Base-by-base conservation (phyloP, 2,329 filamentous ascomycete genomes). In the Harringtonia lauricola region DNA sequence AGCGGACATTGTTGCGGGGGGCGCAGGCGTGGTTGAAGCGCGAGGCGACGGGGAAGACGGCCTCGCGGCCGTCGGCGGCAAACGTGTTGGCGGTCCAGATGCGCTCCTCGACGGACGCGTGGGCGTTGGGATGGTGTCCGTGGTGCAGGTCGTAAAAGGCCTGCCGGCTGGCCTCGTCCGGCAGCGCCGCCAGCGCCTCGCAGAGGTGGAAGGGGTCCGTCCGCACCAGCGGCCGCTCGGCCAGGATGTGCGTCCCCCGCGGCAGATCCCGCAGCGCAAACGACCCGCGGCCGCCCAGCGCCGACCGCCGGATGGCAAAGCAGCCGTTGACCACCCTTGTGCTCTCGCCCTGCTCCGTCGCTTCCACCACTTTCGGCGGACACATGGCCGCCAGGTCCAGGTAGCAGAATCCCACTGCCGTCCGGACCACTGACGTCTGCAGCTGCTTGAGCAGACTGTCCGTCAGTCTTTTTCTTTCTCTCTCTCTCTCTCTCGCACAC, bases 1-100 rank as follows among this genome's bases (percentile, higher is more conserved):
- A 78, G 2, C 57, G 49, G 22, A 75, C 53, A 36, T 67, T 73
- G 43, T 63, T 55, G 3, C 51, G 55, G 0, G 64, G 61, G 2
- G 50, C 46, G 52, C 76, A 80, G 0, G 73, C 67, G 52, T 80
- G 76, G 53, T 80, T 80, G 58, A 80, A 78, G 3, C 74, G 64
- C 0, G 73, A 68, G 0, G 68, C 71, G 7, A 72, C 59, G n/a
- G 26, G n/a, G 13, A 52, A 52, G 4, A 52, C 19, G 15, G 35
- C 49, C 28, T 52, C 50, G n/a, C 21, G 34, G 17, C 8, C 8
- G 31, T 47, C 50, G 7, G 50, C 44, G 28, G 43, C 43, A 46
- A 52, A 52, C 15, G 48, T 49, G 49, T 52, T 52, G 42, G 52
- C 50, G 4, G 62, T 62, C 22, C 61, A 54, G 2, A 66, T 54